These are phyloP conservation scores for Berkeleyomyces rouxiae DNA, from an alignment of 2,329 filamentous ascomycete species.

Conservation along the genomic window DNA sequence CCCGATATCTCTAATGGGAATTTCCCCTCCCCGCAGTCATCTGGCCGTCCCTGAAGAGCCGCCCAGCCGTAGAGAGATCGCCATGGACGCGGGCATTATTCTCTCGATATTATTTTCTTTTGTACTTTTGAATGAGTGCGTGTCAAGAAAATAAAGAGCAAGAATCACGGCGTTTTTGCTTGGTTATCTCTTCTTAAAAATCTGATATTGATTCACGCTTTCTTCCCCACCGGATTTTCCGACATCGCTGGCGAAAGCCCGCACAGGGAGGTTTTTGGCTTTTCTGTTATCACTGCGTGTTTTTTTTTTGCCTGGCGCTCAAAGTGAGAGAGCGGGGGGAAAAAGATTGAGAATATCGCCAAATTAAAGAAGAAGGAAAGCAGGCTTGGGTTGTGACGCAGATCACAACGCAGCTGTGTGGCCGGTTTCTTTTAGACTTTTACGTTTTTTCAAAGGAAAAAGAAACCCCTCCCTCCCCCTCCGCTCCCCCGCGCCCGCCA, in stretches of 20 bases:
- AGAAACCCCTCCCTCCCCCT: background rate
- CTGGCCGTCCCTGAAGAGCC: background rate
- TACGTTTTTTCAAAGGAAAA: background rate
- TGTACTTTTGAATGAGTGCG: background rate
- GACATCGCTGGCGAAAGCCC: constrained; percentile 1
- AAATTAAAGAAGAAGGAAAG: constrained; percentile 1
- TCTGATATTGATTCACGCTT: background rate
- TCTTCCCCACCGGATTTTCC: background rate
- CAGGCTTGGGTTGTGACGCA: background rate
- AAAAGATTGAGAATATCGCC: background rate
- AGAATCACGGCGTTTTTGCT: no score
- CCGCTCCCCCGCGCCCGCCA: constrained; percentile 18
- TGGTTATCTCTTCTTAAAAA: background rate
- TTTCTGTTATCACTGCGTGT: background rate
- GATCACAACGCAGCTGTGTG: background rate
- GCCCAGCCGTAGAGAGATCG: background rate
- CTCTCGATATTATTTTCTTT: background rate
- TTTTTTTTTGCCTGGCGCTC: no score
- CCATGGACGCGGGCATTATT: background rate
- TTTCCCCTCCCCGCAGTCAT: background rate
- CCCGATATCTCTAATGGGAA: background rate
- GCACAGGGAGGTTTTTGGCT: background rate
- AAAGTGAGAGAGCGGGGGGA: background rate
- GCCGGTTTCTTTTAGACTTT: background rate
- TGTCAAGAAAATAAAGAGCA: background rate